A percentile compares a stretch with the other conserved stretches of the same genome.
phyloP scores from a whole-genome alignment of 179 eudicot genomes.

The Carnegiea gigantea region DNA sequence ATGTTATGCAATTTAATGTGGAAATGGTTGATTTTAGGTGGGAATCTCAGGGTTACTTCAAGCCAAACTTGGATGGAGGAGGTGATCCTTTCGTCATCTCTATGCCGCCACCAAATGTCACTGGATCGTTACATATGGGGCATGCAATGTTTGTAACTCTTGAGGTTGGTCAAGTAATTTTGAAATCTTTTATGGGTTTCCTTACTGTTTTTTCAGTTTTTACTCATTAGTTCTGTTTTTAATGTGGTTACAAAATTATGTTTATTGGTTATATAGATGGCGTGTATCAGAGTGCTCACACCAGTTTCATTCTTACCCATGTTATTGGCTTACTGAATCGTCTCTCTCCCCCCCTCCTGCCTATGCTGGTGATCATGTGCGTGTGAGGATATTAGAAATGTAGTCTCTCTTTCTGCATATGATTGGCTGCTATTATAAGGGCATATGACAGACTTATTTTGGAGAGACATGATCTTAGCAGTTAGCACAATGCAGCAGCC shows the following conservation, averaged over 20 bases:
- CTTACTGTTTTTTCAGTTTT: neutral
- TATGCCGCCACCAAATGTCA: conserved; percentile 99
- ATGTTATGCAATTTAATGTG: conserved; percentile 13
- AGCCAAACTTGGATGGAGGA: conserved; percentile 77
- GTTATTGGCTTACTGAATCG: neutral
- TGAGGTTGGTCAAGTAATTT: conserved; percentile 60
- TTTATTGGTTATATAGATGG: too few relatives aligned
- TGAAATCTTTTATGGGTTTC: neutral
- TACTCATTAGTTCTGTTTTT: neutral
- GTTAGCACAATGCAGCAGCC: neutral
- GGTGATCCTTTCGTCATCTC: conserved; percentile 83
- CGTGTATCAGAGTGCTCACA: neutral
- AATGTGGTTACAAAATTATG: neutral
- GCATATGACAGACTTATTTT: neutral
- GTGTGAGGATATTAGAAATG: too few relatives aligned
- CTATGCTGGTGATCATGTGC: too few relatives aligned
- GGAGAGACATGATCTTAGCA: too few relatives aligned
- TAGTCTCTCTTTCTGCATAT: neutral
- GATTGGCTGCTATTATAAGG: neutral
- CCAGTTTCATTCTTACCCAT: neutral
- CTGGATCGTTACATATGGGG: conserved; percentile 99
- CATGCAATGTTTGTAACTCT: conserved; percentile 99
- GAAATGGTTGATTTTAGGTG: conserved; percentile 62
- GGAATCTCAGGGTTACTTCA: conserved; percentile 97
- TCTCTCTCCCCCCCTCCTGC: neutral